Conservation (phyloP, 2,329 filamentous ascomycete genomes). For the Colletotrichum destructivum region DNA sequence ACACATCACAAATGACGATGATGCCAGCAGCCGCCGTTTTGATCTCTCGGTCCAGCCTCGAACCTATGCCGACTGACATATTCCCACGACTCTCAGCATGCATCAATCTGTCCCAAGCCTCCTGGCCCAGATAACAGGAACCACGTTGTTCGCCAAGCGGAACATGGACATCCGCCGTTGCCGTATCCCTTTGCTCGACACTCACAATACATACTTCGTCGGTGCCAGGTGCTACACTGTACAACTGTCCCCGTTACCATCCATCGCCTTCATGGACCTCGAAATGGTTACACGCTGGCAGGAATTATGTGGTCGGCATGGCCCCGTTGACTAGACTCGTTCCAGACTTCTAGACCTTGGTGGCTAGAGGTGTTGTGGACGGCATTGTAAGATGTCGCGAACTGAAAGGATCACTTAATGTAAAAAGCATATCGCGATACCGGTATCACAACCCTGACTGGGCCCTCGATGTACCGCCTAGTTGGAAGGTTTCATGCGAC, state of each 20-base stretch:
- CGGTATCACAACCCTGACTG: conserved; percentile 12
- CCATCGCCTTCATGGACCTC: background rate
- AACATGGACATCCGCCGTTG: conserved; percentile 6
- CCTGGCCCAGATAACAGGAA: conserved; percentile 32
- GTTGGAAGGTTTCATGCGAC: background rate
- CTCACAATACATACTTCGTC: conserved; percentile 2
- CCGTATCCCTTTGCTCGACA: conserved; percentile 2
- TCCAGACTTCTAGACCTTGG: conserved; percentile 6
- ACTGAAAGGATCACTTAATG: conserved; percentile 21
- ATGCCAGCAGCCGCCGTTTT: conserved; percentile 24
- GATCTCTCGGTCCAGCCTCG: background rate
- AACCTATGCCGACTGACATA: conserved; percentile 1
- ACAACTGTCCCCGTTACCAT: conserved; percentile 10
- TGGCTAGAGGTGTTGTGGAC: background rate
- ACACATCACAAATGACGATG: conserved; percentile 29
- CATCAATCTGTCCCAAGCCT: conserved; percentile 36
- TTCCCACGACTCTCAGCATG: conserved; percentile 5
- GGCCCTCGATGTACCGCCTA: background rate
- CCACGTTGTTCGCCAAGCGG: conserved; percentile 33
- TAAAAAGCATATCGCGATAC: background rate
- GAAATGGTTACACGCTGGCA: conserved; percentile 20
- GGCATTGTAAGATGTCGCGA: conserved; percentile 19
- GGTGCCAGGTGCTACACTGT: conserved; percentile 36
- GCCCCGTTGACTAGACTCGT: conserved; percentile 4
- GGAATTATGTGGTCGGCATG: background rate